Evolutionary conservation across 305 asterid species (phyloP).

Genomic region (Withania somnifera): DNA sequence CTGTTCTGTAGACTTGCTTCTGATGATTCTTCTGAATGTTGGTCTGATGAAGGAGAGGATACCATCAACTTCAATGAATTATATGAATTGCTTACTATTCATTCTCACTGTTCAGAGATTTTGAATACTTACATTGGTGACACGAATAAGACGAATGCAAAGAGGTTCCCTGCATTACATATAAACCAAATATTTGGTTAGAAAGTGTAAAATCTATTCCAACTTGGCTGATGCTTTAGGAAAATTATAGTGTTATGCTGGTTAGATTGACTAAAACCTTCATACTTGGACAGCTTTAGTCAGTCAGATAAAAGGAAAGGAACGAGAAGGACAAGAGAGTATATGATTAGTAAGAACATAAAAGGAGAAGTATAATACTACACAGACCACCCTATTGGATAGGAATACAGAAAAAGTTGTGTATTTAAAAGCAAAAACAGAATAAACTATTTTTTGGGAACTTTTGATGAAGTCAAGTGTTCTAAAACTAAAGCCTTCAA

Average conservation of each 20-base stretch:
- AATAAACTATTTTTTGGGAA: neutral
- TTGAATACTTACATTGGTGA: conserved; percentile 61
- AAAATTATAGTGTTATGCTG: neutral
- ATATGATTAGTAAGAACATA: neutral
- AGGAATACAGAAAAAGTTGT: neutral
- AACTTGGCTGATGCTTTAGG: neutral
- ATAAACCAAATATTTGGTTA: neutral
- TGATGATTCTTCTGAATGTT: conserved; percentile 54
- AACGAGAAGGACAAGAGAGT: neutral
- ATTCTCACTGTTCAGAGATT: neutral
- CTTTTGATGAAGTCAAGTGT: neutral
- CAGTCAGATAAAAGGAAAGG: neutral
- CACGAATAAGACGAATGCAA: conserved; percentile 59
- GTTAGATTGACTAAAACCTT: neutral
- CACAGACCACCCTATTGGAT: neutral
- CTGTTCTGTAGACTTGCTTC: conserved; percentile 62
- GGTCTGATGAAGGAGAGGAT: conserved; percentile 38
- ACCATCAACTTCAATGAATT: neutral
- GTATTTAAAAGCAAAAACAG: neutral
- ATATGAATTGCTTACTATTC: neutral
- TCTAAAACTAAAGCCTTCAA: neutral
- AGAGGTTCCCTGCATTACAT: conserved; percentile 57
- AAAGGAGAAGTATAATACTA: neutral
- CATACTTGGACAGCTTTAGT: neutral
- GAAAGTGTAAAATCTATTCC: neutral